Base-by-base conservation (phyloP, 305 asterid species). In the Fraxinus paxiana region DNA sequence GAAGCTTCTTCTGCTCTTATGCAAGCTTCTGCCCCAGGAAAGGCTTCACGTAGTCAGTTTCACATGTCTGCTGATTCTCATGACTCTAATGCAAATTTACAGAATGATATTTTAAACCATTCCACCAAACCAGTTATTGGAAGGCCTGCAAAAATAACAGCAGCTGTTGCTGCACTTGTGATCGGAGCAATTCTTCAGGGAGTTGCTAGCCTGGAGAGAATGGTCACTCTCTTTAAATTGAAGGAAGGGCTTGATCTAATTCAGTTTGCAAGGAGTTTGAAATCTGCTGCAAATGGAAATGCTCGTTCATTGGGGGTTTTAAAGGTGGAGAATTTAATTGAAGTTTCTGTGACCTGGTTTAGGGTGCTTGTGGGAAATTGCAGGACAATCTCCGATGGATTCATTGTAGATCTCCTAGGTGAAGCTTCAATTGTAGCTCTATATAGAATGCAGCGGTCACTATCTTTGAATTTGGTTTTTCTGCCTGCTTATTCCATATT, bases 341-440 rank as follows among this genome's bases (percentile, higher is more conserved):
- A 94, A 85, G 92, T 93, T 79, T 96, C 99, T 6, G 85, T 88
- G 77, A 96, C 90, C 92, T 94, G 98, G 99, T 96, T 94, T 86
- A 90, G 99, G 89, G 99, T 96, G 80, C 97, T 96, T 80, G 98
- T 96, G 38, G 98, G 99, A 65, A 96, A 94, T 84, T 94, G 98
- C 88, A 89, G 96, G 85, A 94, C 97, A 6, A 94, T 93, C 84
- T 87, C 86, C 41, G 98, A 96, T 90, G 99, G 99, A 79, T 88
- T 94, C 59, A 80, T 96, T 82, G 93, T 90, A 82, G 96, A 91
- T 70, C 97, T 96, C 59, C 87, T 96, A 81, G 99, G 99, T 78
- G 97, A 96, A 87, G 92, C 98, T 82, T 91, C 98, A n/a, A 79
- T 96, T 86, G 90, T 90, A 46, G 92, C 98, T 82, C 88, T 96